These are phyloP conservation scores for Arabis hirsuta DNA, from an alignment of 345 rosid genomes.

Conservation along the genomic window DNA sequence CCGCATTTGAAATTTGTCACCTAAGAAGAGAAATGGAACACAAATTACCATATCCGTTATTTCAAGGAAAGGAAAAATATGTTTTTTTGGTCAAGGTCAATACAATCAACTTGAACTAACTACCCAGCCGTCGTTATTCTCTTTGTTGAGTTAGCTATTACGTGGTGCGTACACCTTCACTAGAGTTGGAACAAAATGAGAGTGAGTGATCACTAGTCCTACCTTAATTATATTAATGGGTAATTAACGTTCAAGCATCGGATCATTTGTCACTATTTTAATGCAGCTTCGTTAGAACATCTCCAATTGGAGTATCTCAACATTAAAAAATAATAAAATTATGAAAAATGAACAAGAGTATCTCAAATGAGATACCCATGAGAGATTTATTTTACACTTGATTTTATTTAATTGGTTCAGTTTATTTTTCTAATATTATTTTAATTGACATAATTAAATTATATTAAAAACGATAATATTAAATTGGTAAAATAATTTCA, in stretches of 20 bases:
- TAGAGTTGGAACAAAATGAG: neutral
- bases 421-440: too few relatives aligned
- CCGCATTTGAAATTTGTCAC: constrained; percentile 81
- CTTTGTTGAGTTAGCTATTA: neutral
- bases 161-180: neutral
- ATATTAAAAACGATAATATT: too few relatives aligned
- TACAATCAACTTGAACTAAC: neutral
- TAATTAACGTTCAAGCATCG: neutral
- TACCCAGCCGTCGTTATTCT: neutral
- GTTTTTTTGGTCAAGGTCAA: too few relatives aligned
- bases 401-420: too few relatives aligned
- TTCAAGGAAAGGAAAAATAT: too few relatives aligned
- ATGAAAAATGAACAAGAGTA: too few relatives aligned
- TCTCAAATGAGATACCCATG: too few relatives aligned
- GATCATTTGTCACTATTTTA: neutral
- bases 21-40: constrained; percentile 40
- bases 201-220: constrained; percentile 8
- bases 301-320: too few relatives aligned
- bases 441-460: too few relatives aligned
- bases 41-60: neutral
- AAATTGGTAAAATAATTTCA: too few relatives aligned
- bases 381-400: too few relatives aligned
- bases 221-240: neutral
- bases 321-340: too few relatives aligned
- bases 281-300: neutral